A percentile compares a stretch with the other conserved stretches of the same genome.
phyloP scores from a whole-genome alignment of 2,329 filamentous ascomycete genomes.

The Lasiodiplodia sp. region DNA sequence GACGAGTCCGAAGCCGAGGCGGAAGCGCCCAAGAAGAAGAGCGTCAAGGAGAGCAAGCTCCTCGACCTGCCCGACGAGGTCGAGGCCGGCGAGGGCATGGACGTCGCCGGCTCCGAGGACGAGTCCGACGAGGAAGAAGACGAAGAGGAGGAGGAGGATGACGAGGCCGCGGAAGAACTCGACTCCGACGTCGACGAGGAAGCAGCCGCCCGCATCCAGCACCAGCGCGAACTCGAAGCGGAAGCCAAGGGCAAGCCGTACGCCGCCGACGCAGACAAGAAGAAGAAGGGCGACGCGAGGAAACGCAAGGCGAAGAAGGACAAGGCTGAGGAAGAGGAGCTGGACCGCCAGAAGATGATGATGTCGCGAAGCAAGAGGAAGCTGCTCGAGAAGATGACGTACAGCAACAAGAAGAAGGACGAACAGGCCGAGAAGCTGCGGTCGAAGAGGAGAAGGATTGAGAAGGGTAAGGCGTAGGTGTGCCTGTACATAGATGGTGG shows the following conservation, averaged over 20 bases:
- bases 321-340: slow-evolving; percentile 78
- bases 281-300: slow-evolving; percentile 73
- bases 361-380: slow-evolving; percentile 97
- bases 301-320: slow-evolving; percentile 69
- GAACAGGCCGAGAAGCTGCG: slow-evolving; percentile 87
- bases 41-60: slow-evolving; percentile 39
- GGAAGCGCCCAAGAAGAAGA: slow-evolving; percentile 44
- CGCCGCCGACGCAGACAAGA: slow-evolving; percentile 49
- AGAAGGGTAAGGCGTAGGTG: slow-evolving; percentile 57
- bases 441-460: slow-evolving; percentile 88
- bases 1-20: slow-evolving; percentile 51
- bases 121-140: slow-evolving; percentile 56
- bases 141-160: slow-evolving; percentile 57
- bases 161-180: slow-evolving; percentile 56
- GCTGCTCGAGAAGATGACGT: slow-evolving; percentile 96
- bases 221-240: slow-evolving; percentile 91
- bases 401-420: slow-evolving; percentile 92
- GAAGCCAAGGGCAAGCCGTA: slow-evolving; percentile 76
- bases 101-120: slow-evolving; percentile 49
- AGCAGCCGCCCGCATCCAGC: slow-evolving; percentile 68
- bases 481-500: not conserved
- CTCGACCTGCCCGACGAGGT: slow-evolving; percentile 50
- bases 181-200: slow-evolving; percentile 61
- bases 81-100: slow-evolving; percentile 59
- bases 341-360: slow-evolving; percentile 97